These are phyloP conservation scores for Amborella trichopoda DNA, from an alignment of 164 flowering plant genomes.

Conservation along the genomic window DNA sequence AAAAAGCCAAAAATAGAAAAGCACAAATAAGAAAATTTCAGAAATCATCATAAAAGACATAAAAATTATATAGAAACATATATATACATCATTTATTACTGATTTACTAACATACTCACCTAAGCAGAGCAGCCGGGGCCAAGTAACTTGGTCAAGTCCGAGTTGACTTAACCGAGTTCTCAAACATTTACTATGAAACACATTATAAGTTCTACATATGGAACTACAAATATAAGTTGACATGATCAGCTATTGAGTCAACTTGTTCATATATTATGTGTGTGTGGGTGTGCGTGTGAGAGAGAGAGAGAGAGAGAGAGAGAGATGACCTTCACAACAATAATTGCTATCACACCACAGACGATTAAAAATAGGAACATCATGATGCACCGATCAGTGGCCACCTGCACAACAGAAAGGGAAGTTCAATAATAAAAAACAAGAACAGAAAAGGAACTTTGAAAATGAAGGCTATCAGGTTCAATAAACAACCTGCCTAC, in stretches of 20 bases:
- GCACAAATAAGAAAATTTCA: no score
- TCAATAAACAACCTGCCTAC: conserved; percentile 64
- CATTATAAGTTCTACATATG: no score
- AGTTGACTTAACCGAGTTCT: not conserved
- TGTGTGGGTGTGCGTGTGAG: not conserved
- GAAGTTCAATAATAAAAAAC: not conserved
- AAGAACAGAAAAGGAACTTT: not conserved
- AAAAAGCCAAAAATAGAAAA: no score
- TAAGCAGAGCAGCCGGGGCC: no score
- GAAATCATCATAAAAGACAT: no score
- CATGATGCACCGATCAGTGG: conserved; percentile 96
- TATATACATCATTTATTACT: no score
- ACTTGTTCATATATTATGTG: not conserved
- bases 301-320: conserved; percentile 6
- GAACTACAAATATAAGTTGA: no score
- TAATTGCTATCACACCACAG: conserved; percentile 80
- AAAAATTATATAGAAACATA: no score
- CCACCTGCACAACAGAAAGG: conserved; percentile 46
- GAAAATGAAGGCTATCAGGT: not conserved
- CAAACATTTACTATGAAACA: no score
- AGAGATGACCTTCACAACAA: conserved; percentile 75
- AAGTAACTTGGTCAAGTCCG: no score
- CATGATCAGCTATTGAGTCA: no score
- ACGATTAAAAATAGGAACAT: conserved; percentile 73
- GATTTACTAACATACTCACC: no score